These are phyloP conservation scores for Chenopodium formosanum DNA, from an alignment of 148 eudicot species.

Conservation along the genomic window DNA sequence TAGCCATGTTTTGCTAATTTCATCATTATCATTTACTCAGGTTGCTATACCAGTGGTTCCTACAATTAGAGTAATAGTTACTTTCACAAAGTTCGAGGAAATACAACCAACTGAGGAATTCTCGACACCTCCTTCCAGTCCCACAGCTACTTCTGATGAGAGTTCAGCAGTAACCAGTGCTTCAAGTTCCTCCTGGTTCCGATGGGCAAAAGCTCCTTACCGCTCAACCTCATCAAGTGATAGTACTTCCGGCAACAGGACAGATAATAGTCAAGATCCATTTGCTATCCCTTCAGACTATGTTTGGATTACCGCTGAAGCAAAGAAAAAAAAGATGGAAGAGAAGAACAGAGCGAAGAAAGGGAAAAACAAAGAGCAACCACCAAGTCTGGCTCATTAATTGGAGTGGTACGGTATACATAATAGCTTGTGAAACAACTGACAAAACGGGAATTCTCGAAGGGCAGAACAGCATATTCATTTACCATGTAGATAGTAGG, in stretches of 20 bases:
- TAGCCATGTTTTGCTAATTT: conserved; percentile 9
- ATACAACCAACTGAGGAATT: conserved; percentile 73
- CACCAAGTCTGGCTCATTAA: conserved; percentile 5
- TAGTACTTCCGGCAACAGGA: conserved; percentile 43
- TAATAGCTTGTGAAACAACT: conserved; percentile 6
- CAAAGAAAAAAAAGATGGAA: conserved; percentile 64
- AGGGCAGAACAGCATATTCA: neutral
- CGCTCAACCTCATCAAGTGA: conserved; percentile 41
- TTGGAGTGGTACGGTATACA: conserved; percentile 12
- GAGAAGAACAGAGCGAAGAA: conserved; percentile 49
- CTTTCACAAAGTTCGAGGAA: conserved; percentile 89
- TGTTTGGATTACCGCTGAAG: conserved; percentile 70
- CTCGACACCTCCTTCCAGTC: conserved; percentile 90
- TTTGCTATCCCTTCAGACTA: conserved; percentile 77
- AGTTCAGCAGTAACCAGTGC: neutral
- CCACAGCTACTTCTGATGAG: conserved; percentile 37
- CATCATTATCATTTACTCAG: conserved; percentile 31
- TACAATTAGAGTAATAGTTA: conserved; percentile 75
- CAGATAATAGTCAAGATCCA: conserved; percentile 58
- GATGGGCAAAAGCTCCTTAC: conserved; percentile 59
- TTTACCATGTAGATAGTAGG: conserved; percentile 18
- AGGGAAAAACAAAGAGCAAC: conserved; percentile 30
- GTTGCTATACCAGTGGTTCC: conserved; percentile 93
- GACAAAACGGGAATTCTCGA: neutral
- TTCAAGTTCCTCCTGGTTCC: conserved; percentile 55